These are phyloP conservation scores for Didymella sp. DNA, from an alignment of 2,329 filamentous ascomycete species.

Conservation along the genomic window DNA sequence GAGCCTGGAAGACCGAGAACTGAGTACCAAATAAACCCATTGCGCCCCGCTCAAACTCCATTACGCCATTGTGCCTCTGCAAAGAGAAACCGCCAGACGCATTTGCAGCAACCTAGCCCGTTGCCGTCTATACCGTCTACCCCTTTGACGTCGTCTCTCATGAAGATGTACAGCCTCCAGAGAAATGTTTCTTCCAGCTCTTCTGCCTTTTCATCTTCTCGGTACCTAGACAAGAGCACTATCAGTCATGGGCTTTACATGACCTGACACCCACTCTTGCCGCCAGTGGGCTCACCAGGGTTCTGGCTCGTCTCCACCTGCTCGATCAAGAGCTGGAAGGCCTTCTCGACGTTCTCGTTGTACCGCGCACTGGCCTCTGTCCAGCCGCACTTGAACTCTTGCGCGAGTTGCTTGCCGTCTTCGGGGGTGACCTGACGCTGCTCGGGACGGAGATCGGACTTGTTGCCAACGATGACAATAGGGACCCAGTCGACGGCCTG, in stretches of 20 bases:
- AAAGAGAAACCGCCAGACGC: neutral
- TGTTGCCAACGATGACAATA: conserved; percentile 95
- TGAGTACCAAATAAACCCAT: conserved; percentile 25
- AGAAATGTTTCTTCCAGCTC: conserved; percentile 6
- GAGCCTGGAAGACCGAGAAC: conserved; percentile 16
- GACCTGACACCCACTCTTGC: conserved; percentile 72
- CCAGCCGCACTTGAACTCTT: conserved; percentile 90
- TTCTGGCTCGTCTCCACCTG: conserved; percentile 96
- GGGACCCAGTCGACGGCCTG: conserved; percentile 92
- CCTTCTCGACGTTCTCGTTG: conserved; percentile 90
- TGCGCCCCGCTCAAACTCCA: conserved; percentile 37
- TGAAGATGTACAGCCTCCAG: conserved; percentile 3
- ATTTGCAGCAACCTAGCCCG: conserved; percentile 5
- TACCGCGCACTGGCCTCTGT: conserved; percentile 94
- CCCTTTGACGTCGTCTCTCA: conserved; percentile 1
- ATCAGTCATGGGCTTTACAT: conserved; percentile 68
- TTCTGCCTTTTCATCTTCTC: neutral
- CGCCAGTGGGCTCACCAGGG: conserved; percentile 79
- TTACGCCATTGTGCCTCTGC: conserved; percentile 33
- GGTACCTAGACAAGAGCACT: neutral
- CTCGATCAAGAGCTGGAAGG: conserved; percentile 91
- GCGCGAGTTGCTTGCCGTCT: conserved; percentile 82
- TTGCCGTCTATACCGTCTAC: conserved; percentile 32
- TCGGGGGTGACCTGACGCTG: conserved; percentile 89
- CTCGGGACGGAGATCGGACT: conserved; percentile 90